Evolutionary conservation across 2,329 filamentous ascomycete genomes (phyloP).

Genomic region (Aspergillus brasiliensis): DNA sequence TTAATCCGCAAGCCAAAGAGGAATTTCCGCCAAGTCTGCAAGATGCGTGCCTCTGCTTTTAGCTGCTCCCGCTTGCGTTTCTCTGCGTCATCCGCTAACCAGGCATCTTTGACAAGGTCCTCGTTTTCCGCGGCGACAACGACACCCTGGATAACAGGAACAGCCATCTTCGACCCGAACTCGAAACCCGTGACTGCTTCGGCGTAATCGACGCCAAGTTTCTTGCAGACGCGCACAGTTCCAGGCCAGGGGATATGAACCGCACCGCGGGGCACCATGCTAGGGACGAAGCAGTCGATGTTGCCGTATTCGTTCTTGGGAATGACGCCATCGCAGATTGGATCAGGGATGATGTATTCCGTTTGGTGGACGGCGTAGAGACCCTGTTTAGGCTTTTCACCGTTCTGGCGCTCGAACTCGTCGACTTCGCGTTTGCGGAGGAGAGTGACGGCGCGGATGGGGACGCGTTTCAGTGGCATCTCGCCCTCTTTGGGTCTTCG

Average conservation of each 20-base stretch:
- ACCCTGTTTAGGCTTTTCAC: constrained; percentile 82
- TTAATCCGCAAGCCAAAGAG: constrained; percentile 82
- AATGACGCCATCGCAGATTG: constrained; percentile 80
- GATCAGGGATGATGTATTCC: constrained; percentile 90
- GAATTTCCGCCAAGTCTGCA: constrained; percentile 83
- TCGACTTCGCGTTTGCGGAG: constrained; percentile 87
- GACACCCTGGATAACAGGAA: constrained; percentile 87
- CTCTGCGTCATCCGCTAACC: constrained; percentile 76
- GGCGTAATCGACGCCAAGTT: constrained; percentile 82
- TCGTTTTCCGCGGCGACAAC: constrained; percentile 83
- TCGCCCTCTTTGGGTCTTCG: constrained; percentile 71
- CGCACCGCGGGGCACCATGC: constrained; percentile 86
- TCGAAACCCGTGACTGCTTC: constrained; percentile 97
- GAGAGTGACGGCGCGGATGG: constrained; percentile 86
- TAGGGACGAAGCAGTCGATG: constrained; percentile 91
- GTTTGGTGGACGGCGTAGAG: constrained; percentile 84
- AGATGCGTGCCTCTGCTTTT: constrained; percentile 72
- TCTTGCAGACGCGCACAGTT: constrained; percentile 77
- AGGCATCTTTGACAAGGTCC: constrained; percentile 72
- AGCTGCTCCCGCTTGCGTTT: constrained; percentile 76
- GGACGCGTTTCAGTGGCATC: constrained; percentile 79
- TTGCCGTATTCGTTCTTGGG: constrained; percentile 96
- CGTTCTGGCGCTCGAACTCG: constrained; percentile 76
- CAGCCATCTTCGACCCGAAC: constrained; percentile 90
- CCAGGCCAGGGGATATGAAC: constrained; percentile 80